phyloP scores from a whole-genome alignment of 2,329 filamentous ascomycete species.

The Penicillium occitanis region DNA sequence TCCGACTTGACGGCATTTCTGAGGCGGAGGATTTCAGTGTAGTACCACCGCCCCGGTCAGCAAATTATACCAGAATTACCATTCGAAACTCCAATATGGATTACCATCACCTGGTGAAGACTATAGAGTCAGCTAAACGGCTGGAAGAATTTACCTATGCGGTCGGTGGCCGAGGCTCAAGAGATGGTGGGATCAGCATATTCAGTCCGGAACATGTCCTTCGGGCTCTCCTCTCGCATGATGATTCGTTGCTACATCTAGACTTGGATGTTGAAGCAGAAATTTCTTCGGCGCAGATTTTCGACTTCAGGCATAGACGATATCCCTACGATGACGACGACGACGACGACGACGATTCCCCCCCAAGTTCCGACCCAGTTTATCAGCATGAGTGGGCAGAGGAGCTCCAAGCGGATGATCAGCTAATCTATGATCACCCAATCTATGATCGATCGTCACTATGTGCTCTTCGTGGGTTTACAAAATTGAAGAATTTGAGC shows the following conservation, averaged over 20 bases:
- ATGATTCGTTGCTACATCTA: background rate
- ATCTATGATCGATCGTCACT: too few relatives aligned
- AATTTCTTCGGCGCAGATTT: background rate
- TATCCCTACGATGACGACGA: background rate
- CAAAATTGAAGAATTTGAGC: background rate
- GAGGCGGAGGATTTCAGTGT: background rate
- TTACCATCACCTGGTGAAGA: background rate
- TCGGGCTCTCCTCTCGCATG: background rate
- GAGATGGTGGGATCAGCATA: background rate
- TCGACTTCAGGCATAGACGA: background rate
- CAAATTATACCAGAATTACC: background rate
- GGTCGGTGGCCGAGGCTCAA: background rate
- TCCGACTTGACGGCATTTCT: background rate
- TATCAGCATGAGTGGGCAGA: background rate
- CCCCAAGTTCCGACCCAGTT: background rate
- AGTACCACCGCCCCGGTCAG: background rate
- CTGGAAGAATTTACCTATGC: background rate
- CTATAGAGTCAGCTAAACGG: background rate
- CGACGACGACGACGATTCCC: background rate
- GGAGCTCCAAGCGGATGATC: background rate
- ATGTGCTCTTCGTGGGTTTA: background rate
- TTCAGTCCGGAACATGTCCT: background rate
- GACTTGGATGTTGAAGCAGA: background rate
- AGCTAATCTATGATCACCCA: too few relatives aligned
- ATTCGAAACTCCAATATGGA: background rate